A percentile compares a stretch with the other conserved stretches of the same genome.
phyloP scores from a whole-genome alignment of 2,329 filamentous ascomycete genomes.

The Fusarium sp. region DNA sequence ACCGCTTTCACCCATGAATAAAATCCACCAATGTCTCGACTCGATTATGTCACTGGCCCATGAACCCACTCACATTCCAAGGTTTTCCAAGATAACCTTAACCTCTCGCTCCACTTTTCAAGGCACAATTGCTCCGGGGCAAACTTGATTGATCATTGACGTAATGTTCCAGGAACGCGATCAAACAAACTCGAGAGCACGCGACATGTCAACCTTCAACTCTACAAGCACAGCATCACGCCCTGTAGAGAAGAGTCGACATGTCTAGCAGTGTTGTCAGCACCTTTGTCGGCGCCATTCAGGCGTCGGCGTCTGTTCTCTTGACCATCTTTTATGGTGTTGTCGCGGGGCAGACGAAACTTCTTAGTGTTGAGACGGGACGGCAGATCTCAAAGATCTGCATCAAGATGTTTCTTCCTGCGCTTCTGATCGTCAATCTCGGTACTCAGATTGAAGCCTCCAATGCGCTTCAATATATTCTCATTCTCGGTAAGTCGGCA shows the following conservation, averaged over 20 bases:
- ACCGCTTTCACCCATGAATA: background rate
- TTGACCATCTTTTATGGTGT: conserved; percentile 29
- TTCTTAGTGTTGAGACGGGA: conserved; percentile 26
- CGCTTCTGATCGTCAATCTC: conserved; percentile 24
- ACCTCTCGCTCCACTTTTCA: conserved; percentile 2
- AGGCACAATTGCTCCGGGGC: conserved; percentile 21
- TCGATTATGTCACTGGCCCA: background rate
- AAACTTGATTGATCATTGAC: conserved; percentile 3
- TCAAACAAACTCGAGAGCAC: background rate
- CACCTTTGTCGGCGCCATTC: conserved; percentile 26
- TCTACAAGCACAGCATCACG: background rate
- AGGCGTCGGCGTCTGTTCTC: conserved; percentile 29
- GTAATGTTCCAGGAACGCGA: conserved; percentile 2
- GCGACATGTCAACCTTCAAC: background rate
- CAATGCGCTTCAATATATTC: conserved; percentile 13
- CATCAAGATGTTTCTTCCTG: conserved; percentile 31
- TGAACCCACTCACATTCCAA: background rate
- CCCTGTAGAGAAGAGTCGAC: background rate
- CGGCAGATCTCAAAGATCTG: conserved; percentile 26
- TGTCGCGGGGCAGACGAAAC: conserved; percentile 16
- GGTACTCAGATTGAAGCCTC: conserved; percentile 18
- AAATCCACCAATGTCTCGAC: background rate
- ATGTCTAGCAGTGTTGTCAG: conserved; percentile 23
- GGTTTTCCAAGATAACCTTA: conserved; percentile 12
- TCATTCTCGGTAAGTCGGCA: conserved; percentile 2